Evolutionary conservation across 768 basidiomycete genomes (phyloP).

Genomic region (Phylloporus arenicola): DNA sequence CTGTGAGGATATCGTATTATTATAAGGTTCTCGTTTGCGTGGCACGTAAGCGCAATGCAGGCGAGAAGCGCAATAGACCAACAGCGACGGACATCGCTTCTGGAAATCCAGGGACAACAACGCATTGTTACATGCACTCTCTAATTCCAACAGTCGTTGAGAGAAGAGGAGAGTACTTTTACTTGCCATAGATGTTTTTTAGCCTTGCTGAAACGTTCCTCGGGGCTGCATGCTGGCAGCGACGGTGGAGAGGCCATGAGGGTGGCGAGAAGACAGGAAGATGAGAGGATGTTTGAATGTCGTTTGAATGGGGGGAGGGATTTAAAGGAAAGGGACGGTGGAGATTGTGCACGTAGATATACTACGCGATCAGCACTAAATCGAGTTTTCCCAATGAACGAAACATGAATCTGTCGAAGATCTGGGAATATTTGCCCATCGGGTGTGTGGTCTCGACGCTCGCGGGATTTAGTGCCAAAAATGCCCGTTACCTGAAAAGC

Average conservation of each 20-base stretch:
- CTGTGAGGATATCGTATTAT: conserved; percentile 20
- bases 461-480: conserved; percentile 33
- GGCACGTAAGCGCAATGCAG: conserved; percentile 25
- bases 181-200: conserved; percentile 35
- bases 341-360: conserved; percentile 38
- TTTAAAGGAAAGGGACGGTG: conserved; percentile 31
- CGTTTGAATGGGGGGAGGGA: conserved; percentile 20
- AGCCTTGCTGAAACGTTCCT: conserved; percentile 33
- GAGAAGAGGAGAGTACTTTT: conserved; percentile 5
- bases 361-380: conserved; percentile 37
- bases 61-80: conserved; percentile 6
- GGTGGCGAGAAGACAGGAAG: conserved; percentile 16
- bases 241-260: conserved; percentile 26
- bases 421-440: conserved; percentile 32
- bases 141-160: neutral
- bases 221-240: conserved; percentile 13
- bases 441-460: conserved; percentile 33
- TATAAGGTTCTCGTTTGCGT: conserved; percentile 22
- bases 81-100: conserved; percentile 13
- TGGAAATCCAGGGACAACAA: conserved; percentile 9
- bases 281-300: conserved; percentile 22
- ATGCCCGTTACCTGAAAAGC: conserved; percentile 32
- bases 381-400: conserved; percentile 33
- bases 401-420: conserved; percentile 35
- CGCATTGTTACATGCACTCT: conserved; percentile 9